These are phyloP conservation scores for Lentinula raphanica DNA, from an alignment of 768 basidiomycete species.

Conservation along the genomic window DNA sequence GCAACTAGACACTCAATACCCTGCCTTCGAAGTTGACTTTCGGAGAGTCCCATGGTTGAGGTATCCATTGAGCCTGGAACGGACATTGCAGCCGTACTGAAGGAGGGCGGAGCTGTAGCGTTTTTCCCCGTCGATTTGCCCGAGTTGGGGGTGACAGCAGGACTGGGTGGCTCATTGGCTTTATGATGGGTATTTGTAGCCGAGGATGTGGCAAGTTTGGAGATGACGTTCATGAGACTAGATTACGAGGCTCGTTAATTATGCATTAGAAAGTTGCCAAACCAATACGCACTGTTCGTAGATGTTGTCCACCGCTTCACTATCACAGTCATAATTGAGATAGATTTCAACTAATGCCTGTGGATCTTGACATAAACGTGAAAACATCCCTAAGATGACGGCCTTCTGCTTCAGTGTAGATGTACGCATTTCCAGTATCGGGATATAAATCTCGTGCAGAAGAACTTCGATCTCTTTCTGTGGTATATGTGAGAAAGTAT, in stretches of 20 bases:
- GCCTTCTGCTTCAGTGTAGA: slow-evolving; percentile 94
- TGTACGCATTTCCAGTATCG: slow-evolving; percentile 96
- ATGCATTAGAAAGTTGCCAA: not conserved
- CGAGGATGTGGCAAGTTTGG: slow-evolving; percentile 74
- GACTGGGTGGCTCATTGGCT: slow-evolving; percentile 54
- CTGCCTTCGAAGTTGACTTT: slow-evolving; percentile 81
- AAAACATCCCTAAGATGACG: slow-evolving; percentile 83
- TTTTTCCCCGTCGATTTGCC: slow-evolving; percentile 32
- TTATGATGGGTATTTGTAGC: slow-evolving; percentile 44
- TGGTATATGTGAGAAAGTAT: slow-evolving; percentile 4
- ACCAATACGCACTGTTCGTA: slow-evolving; percentile 78
- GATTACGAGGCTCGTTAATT: slow-evolving; percentile 7
- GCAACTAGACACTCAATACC: slow-evolving; percentile 92
- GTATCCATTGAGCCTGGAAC: slow-evolving; percentile 66
- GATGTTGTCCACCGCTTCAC: slow-evolving; percentile 91
- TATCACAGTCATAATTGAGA: slow-evolving; percentile 98
- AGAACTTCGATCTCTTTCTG: slow-evolving; percentile 99
- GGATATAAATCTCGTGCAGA: slow-evolving; percentile 97
- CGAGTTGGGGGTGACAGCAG: slow-evolving; percentile 47
- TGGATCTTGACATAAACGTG: slow-evolving; percentile 88
- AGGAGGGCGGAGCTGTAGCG: slow-evolving; percentile 42
- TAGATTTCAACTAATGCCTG: slow-evolving; percentile 98
- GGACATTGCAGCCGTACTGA: slow-evolving; percentile 60
- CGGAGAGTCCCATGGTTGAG: slow-evolving; percentile 64
- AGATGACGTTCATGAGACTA: slow-evolving; percentile 92